Evolutionary conservation across 2,329 filamentous ascomycete genomes (phyloP).

Genomic region (Penicillium glabrum): DNA sequence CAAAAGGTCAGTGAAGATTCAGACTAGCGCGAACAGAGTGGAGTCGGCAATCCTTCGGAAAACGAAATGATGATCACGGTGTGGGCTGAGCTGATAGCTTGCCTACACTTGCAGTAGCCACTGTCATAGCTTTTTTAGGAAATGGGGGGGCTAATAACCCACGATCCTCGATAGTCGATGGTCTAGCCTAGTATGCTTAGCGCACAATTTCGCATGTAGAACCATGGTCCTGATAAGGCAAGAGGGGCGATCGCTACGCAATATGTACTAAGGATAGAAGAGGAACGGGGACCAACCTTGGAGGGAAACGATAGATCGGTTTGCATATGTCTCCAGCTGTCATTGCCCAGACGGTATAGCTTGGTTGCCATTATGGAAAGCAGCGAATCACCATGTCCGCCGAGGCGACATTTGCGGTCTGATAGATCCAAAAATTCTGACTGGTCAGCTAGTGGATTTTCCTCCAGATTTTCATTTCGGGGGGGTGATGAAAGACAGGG

Average conservation of each 20-base stretch:
- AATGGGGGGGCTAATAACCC: background rate
- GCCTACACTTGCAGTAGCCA: background rate
- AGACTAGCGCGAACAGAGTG: conserved; percentile 13
- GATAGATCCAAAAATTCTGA: conserved; percentile 19
- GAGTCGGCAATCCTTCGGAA: conserved; percentile 7
- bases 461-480: background rate
- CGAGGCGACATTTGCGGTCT: conserved; percentile 13
- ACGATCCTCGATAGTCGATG: background rate
- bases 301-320: background rate
- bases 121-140: background rate
- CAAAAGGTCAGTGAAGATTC: conserved; percentile 8
- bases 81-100: conserved; percentile 2
- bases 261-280: background rate
- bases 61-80: background rate
- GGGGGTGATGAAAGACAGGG: background rate
- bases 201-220: background rate
- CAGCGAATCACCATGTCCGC: conserved; percentile 13
- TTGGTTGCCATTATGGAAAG: conserved; percentile 1
- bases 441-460: conserved; percentile 7
- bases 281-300: background rate
- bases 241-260: background rate
- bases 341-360: background rate
- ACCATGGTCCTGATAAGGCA: background rate
- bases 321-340: background rate
- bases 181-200: background rate